phyloP scores from a whole-genome alignment of 805 yeast species.

The Clavispora fructus region DNA sequence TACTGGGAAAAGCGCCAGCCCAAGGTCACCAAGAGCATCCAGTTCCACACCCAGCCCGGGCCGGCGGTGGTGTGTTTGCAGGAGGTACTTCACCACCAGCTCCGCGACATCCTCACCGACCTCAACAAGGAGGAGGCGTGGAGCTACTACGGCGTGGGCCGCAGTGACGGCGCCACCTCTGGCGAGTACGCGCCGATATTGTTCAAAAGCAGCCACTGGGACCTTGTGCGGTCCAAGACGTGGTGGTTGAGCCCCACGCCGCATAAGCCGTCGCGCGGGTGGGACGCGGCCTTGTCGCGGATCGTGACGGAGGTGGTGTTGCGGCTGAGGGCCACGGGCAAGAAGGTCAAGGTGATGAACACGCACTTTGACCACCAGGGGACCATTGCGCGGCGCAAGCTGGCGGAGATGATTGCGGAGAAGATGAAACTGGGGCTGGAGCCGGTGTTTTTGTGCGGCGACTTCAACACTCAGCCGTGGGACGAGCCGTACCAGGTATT shows the following conservation, averaged over 20 bases:
- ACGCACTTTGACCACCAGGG: constrained; percentile 43
- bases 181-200: constrained; percentile 30
- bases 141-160: constrained; percentile 24
- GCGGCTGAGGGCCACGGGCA: constrained; percentile 18
- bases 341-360: constrained; percentile 29
- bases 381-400: constrained; percentile 28
- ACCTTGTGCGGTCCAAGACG: constrained; percentile 23
- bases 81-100: constrained; percentile 34
- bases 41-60: constrained; percentile 26
- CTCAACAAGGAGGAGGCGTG: constrained; percentile 26
- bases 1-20: constrained; percentile 41
- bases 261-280: constrained; percentile 31
- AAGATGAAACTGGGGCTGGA: constrained; percentile 30
- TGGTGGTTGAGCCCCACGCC: constrained; percentile 41
- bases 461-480: constrained; percentile 37
- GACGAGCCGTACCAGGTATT: constrained; percentile 39
- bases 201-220: constrained; percentile 28
- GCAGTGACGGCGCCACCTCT: constrained; percentile 8
- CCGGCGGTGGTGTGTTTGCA: constrained; percentile 37
- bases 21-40: constrained; percentile 36
- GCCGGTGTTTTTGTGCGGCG: constrained; percentile 39
- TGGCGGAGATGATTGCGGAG: constrained; percentile 32
- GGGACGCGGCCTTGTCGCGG: constrained; percentile 41
- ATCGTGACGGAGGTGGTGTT: constrained; percentile 36
- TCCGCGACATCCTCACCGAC: constrained; percentile 23